Percentiles rank a stretch among this genome's conserved stretches.
Conservation (phyloP, 1,284 basidiomycete genomes). For the Boletellus deceptivus region DNA sequence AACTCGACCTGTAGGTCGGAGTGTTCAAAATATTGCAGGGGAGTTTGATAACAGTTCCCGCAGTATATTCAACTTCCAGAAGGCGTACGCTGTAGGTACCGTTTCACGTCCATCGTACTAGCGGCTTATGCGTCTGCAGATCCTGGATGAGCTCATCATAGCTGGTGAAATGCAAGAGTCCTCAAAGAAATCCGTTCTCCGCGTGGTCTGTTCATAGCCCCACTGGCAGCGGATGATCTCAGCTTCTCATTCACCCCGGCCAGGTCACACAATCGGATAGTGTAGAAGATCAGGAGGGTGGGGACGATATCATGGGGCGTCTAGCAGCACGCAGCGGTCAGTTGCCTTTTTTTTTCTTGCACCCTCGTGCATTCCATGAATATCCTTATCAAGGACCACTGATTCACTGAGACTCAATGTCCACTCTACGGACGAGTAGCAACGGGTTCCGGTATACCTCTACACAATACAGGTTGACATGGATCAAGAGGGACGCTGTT, state of each 20-base stretch:
- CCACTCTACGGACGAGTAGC: neutral
- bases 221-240: neutral
- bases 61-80: conserved; percentile 98
- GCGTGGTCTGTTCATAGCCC: conserved; percentile 57
- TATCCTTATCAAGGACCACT: conserved; percentile 27
- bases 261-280: conserved; percentile 80
- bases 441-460: neutral
- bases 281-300: conserved; percentile 78
- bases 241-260: conserved; percentile 3
- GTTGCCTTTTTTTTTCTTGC: conserved; percentile 21
- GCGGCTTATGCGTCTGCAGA: conserved; percentile 46
- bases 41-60: conserved; percentile 1
- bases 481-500: neutral
- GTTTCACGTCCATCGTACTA: conserved; percentile 1
- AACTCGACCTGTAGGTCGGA: conserved; percentile 80
- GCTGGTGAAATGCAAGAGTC: conserved; percentile 98
- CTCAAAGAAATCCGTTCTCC: conserved; percentile 95
- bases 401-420: conserved; percentile 23
- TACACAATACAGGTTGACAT: neutral
- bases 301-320: conserved; percentile 74
- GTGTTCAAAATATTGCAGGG: neutral
- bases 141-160: conserved; percentile 97
- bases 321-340: conserved; percentile 68
- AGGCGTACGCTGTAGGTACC: conserved; percentile 82
- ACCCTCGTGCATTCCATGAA: conserved; percentile 12